A percentile compares a stretch with the other conserved stretches of the same genome.
Conservation (phyloP, 352 stramenopile species). For the Phytopythium mirpurense region DNA sequence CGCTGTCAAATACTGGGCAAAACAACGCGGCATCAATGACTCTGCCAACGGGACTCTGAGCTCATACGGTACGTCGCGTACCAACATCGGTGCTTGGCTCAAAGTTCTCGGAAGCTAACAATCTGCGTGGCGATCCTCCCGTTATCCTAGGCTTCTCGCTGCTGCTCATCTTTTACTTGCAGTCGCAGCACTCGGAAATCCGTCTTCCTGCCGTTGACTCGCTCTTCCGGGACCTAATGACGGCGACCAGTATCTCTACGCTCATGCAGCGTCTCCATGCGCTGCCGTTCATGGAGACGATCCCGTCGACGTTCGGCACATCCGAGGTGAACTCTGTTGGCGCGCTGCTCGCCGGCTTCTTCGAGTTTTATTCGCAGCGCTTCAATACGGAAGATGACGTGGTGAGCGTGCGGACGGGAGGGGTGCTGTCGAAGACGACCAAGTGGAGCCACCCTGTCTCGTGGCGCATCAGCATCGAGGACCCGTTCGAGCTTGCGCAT, state of each 20-base stretch:
- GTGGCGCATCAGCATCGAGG: conserved; percentile 84
- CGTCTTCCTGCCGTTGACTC: conserved; percentile 41
- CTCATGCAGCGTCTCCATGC: conserved; percentile 67
- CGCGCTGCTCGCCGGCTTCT: conserved; percentile 94
- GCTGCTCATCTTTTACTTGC: conserved; percentile 96
- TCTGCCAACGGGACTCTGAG: conserved; percentile 94
- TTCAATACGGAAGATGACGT: conserved; percentile 95
- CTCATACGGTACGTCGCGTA: conserved; percentile 87
- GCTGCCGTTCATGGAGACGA: conserved; percentile 36
- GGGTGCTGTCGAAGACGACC: conserved; percentile 51
- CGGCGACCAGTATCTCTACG: conserved; percentile 89
- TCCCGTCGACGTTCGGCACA: conserved; percentile 48
- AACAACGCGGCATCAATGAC: conserved; percentile 96
- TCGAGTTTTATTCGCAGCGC: conserved; percentile 94
- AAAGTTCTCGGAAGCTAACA: too few species aligned
- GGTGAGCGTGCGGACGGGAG: conserved; percentile 88
- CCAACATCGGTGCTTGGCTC: background rate
- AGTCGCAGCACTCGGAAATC: conserved; percentile 56
- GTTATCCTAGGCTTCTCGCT: conserved; percentile 94
- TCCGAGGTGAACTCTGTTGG: conserved; percentile 82
- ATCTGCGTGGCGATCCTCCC: too few species aligned
- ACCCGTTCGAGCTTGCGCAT: conserved; percentile 80
- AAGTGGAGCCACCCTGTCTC: conserved; percentile 62
- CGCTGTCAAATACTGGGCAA: conserved; percentile 98
- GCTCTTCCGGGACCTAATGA: conserved; percentile 57